phyloP scores from a whole-genome alignment of 768 basidiomycete species.

The Punctularia strigosozonata region DNA sequence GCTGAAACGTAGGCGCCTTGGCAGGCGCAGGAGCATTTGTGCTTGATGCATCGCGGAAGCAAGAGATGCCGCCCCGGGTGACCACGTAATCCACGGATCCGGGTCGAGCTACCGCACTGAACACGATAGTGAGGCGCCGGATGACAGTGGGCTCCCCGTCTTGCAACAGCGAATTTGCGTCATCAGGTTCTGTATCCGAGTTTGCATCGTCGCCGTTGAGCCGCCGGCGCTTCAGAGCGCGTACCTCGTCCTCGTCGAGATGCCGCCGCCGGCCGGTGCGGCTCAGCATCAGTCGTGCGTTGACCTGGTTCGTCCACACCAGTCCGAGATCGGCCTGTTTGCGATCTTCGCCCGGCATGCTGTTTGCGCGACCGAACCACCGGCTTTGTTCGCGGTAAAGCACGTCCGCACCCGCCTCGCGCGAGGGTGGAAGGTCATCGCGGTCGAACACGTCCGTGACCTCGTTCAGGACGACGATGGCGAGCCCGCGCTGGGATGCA shows the following conservation, averaged over 20 bases:
- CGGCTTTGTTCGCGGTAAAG: constrained; percentile 63
- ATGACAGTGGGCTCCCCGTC: constrained; percentile 38
- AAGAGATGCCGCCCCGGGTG: no score
- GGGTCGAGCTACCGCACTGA: constrained; percentile 50
- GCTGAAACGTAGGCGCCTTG: no score
- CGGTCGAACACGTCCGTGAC: constrained; percentile 68
- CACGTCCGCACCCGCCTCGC: constrained; percentile 24
- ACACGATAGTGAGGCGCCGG: constrained; percentile 66
- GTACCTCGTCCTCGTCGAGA: constrained; percentile 24
- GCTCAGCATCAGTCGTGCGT: constrained; percentile 71
- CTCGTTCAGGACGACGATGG: constrained; percentile 82
- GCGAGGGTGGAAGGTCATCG: constrained; percentile 9
- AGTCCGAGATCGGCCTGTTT: constrained; percentile 84
- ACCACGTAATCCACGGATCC: constrained; percentile 69
- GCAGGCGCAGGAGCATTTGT: no score
- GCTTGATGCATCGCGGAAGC: no score
- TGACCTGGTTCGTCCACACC: constrained; percentile 90
- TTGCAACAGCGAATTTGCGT: constrained; percentile 3
- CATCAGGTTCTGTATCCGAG: background rate
- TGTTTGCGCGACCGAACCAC: constrained; percentile 63
- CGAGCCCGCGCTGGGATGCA: constrained; percentile 50
- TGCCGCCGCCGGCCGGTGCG: constrained; percentile 62
- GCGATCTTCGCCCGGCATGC: constrained; percentile 38
- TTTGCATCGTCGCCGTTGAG: constrained; percentile 3
- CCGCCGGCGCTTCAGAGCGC: constrained; percentile 16